Evolutionary conservation across 805 yeast genomes (phyloP), one percentile per base, ranked within the genome.

Genomic region (Pichia ethanolica): DNA sequence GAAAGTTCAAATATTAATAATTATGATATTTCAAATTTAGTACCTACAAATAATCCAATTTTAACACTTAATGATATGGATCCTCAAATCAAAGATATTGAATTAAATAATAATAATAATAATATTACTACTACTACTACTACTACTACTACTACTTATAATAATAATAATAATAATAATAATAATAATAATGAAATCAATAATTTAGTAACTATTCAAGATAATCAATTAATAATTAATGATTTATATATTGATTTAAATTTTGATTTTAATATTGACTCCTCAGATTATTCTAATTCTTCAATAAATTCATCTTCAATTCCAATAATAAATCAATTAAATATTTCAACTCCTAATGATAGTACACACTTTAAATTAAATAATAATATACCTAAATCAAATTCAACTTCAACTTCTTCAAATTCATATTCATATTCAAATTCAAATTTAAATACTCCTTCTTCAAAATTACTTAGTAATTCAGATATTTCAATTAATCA

Each of bases 361-460:
- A 20, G 20, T 20, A 20, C 20, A 20, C 2, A 20, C 20, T 20
- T 20, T 20, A 20, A 20, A 20, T 20, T 20, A 33, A 42, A 27
- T 33, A 10, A 11, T 7, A 26, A 25, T 6, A n/a, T 8, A n/a
- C 12, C 45, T 5, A n/a, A 20, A 1, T 6, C 35, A 11, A 13
- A 14, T n/a, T 26, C 33, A 35, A 42, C 1, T 11, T 28, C 42
- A 13, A 7, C 28, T 36, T 7, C 14, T 4, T 14, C 35, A 28
- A 20, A 9, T 1, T 35, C 27, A 27, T 14, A 36, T 14, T 14
- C 10, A 12, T 12, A 11, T 14, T 9, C 37, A 30, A 35, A 34
- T 35, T 50, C 53, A 7, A 53, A 53, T 25, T 36, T 42, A 33
- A 4, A 39, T 20, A 53, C 52, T 7, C 52, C 56, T 11, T 11